Percentiles rank a stretch among this genome's conserved stretches.
phyloP scores from a whole-genome alignment of 768 basidiomycete species.

The Amanita pseudoporphyria region DNA sequence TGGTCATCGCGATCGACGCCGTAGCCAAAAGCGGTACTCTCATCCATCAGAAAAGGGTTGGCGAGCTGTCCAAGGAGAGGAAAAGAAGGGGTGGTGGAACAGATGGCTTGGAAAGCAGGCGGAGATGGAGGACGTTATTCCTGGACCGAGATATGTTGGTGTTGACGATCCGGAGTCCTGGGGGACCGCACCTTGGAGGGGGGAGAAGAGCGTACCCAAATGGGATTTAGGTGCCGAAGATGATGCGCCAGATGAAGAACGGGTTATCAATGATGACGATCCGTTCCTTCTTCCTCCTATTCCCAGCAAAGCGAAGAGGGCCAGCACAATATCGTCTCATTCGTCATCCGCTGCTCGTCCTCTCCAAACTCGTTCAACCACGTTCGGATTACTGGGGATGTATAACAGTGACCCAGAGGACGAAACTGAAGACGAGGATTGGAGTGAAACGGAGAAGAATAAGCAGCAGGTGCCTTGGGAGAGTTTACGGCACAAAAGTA shows the following conservation, averaged over 20 bases:
- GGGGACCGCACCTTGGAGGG: constrained; percentile 7
- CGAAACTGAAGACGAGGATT: background rate
- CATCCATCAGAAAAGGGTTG: constrained; percentile 7
- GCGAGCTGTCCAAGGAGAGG: constrained; percentile 2
- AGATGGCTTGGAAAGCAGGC: background rate
- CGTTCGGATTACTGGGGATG: constrained; percentile 17
- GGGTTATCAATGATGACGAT: constrained; percentile 6
- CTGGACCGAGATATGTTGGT: constrained; percentile 14
- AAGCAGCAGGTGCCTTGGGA: constrained; percentile 27
- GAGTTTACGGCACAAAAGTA: constrained; percentile 38
- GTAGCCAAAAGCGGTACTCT: background rate
- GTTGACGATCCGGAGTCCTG: constrained; percentile 8
- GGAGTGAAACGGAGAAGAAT: background rate
- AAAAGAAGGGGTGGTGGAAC: background rate
- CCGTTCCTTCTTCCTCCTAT: constrained; percentile 4
- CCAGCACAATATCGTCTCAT: too few relatives aligned
- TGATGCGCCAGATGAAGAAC: background rate
- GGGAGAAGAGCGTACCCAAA: background rate
- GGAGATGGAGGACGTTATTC: constrained; percentile 16
- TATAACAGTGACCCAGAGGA: constrained; percentile 9
- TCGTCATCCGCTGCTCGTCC: background rate
- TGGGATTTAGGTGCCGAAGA: background rate
- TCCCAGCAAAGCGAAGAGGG: too few relatives aligned
- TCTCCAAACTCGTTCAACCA: constrained; percentile 8
- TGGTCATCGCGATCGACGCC: constrained; percentile 15